These are phyloP conservation scores for Plectranthus barbatus DNA, from an alignment of 257 asterid species.

Conservation along the genomic window DNA sequence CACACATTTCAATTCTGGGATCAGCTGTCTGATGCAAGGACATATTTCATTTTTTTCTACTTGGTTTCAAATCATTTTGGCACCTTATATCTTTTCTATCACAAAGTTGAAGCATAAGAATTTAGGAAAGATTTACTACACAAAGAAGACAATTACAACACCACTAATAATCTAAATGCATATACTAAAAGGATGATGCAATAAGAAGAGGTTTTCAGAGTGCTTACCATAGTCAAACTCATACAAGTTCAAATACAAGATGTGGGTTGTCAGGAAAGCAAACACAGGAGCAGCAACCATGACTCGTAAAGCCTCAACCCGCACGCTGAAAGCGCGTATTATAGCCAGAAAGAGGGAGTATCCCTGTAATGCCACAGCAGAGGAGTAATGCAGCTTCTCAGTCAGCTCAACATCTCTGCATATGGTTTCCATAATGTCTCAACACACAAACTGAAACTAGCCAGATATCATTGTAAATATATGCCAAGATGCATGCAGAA, in stretches of 20 bases:
- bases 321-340: slow-evolving; percentile 49
- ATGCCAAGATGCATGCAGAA: background rate
- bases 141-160: background rate
- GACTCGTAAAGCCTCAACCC: slow-evolving; percentile 66
- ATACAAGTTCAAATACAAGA: slow-evolving; percentile 67
- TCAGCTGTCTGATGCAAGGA: too few species aligned
- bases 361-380: slow-evolving; percentile 64
- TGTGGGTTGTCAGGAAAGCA: slow-evolving; percentile 64
- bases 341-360: slow-evolving; percentile 63
- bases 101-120: background rate
- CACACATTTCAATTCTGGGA: background rate
- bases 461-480: background rate
- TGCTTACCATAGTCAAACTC: slow-evolving; percentile 55
- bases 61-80: background rate
- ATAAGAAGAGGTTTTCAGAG: background rate
- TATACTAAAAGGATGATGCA: background rate
- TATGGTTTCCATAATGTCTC: background rate
- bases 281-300: slow-evolving; percentile 76
- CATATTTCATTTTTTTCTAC: background rate
- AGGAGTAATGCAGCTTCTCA: slow-evolving; percentile 71
- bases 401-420: slow-evolving; percentile 78
- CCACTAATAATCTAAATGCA: background rate
- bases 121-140: background rate
- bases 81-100: background rate
- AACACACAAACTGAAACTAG: slow-evolving; percentile 3